Evolutionary conservation across 768 basidiomycete genomes (phyloP), one percentile per base, ranked within the genome.

Genomic region (Gymnopilus junonius): DNA sequence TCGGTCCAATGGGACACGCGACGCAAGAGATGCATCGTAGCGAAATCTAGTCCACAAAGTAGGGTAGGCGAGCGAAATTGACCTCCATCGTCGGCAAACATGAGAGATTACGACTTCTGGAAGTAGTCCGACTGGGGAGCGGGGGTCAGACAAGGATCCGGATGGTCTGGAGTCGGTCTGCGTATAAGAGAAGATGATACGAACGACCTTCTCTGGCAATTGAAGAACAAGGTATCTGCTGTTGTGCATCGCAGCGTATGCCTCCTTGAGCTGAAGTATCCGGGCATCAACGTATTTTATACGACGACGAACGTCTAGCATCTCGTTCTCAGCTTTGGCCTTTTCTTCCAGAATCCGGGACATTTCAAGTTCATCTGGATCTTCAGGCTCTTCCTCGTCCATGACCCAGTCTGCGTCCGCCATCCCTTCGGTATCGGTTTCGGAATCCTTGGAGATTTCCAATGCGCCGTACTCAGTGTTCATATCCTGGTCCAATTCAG

Each of bases 31-130:
- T 14, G 51, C 51, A 6, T 66, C 61, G 54, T 67, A 66, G 45
- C 54, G 56, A 37, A 71, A 70, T 2, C 35, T 56, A 0, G 61
- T 58, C 72, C 72, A 73, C 12, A 73, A 56, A 5, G 27, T 46
- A 27, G 66, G 66, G n/a, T 59, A 61, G 3, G 43, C 45, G 21
- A 73, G 61, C 1, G 68, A 58, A 1, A 71, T 53, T 12, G 58
- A 35, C 5, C 72, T 64, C 70, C 69, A 73, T 10, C 50, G 62
- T 0, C 59, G 43, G 32, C 72, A 73, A 11, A 73, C 69, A 55
- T 70, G 70, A 3, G 70, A 69, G 12, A 73, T 61, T 6, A 61
- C 53, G 8, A 73, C 67, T 37, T 70, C 72, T 32, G 57, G 58
- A 56, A 37, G 4, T 15, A 12, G 6, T 29, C 21, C 55, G 32